These are phyloP conservation scores for Debaryomyces psychrophilus DNA, from an alignment of 1,139 yeast species.

Conservation along the genomic window DNA sequence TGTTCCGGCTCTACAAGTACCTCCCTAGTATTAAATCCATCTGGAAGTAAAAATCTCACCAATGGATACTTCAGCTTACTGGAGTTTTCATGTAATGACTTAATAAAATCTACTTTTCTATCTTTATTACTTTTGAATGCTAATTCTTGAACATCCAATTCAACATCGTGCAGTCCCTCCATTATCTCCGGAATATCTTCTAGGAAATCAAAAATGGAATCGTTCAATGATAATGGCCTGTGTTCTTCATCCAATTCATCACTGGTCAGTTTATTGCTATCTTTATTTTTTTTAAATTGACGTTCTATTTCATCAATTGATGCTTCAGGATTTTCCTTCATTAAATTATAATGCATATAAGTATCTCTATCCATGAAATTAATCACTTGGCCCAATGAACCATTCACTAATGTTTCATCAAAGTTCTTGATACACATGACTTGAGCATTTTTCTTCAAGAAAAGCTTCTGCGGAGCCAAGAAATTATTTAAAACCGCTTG, in stretches of 20 bases:
- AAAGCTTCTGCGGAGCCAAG: slow-evolving; percentile 67
- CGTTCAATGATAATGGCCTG: slow-evolving; percentile 18
- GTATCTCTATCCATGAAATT: slow-evolving; percentile 44
- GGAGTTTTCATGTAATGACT: slow-evolving; percentile 21
- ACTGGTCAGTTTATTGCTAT: slow-evolving; percentile 12
- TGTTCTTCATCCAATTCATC: slow-evolving; percentile 12
- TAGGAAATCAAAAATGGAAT: slow-evolving; percentile 29
- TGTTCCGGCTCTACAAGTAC: slow-evolving; percentile 53
- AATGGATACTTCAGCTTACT: slow-evolving; percentile 59
- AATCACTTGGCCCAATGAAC: slow-evolving; percentile 81
- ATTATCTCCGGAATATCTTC: slow-evolving; percentile 22
- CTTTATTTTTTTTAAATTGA: slow-evolving; percentile 12
- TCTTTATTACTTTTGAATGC: slow-evolving; percentile 19
- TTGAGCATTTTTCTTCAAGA: slow-evolving; percentile 81
- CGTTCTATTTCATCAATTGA: slow-evolving; percentile 21
- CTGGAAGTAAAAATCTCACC: slow-evolving; percentile 72
- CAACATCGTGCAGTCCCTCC: slow-evolving; percentile 9
- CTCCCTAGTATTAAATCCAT: slow-evolving; percentile 67
- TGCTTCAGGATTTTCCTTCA: slow-evolving; percentile 25
- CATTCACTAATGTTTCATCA: slow-evolving; percentile 87
- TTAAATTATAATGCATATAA: slow-evolving; percentile 29
- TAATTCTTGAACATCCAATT: slow-evolving; percentile 12
- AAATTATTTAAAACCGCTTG: slow-evolving; percentile 60
- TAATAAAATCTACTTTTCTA: slow-evolving; percentile 25
- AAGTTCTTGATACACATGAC: slow-evolving; percentile 95